These are phyloP conservation scores for Argentina anserina DNA, from an alignment of 306 rosid species.

Conservation along the genomic window DNA sequence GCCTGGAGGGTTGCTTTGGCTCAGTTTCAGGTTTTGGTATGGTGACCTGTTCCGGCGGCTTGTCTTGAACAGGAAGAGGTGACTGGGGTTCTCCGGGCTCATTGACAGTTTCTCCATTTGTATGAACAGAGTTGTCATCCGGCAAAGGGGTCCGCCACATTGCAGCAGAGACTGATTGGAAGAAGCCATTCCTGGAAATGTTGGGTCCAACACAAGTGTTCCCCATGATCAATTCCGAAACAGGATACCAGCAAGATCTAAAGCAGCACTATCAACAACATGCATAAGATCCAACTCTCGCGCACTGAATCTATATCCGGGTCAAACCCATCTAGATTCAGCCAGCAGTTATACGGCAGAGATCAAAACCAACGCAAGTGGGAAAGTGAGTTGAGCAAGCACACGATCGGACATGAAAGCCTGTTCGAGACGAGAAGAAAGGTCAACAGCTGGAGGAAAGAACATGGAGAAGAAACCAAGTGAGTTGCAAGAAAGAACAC, in stretches of 20 bases:
- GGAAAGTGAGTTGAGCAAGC: constrained; percentile 8
- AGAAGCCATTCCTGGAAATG: constrained; percentile 71
- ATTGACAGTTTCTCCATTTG: constrained; percentile 39
- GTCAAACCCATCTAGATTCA: not conserved
- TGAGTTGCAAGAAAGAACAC: not conserved
- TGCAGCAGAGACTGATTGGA: constrained; percentile 90
- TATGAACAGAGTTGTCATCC: constrained; percentile 46
- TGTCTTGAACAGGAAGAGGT: constrained; percentile 68
- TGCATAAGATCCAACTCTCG: constrained; percentile 41
- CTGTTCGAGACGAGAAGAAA: not conserved
- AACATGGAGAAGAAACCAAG: too few relatives aligned
- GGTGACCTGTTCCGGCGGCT: constrained; percentile 83
- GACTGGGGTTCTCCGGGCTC: constrained; percentile 55
- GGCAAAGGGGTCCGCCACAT: constrained; percentile 74
- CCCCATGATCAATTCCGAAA: constrained; percentile 78
- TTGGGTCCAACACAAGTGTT: constrained; percentile 94
- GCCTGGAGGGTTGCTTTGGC: constrained; percentile 30
- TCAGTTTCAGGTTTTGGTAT: constrained; percentile 55
- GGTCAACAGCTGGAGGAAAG: not conserved
- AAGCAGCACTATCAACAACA: constrained; percentile 1
- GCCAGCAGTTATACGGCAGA: too few relatives aligned
- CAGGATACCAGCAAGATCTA: constrained; percentile 11
- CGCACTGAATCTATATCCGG: too few relatives aligned
- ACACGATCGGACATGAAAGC: not conserved
- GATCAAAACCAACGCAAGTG: not conserved